Percentiles rank a stretch among this genome's conserved stretches.
Conservation (phyloP, 225 moss, liverwort and hornwort genomes). For the Physcomitrellopsis africana region DNA sequence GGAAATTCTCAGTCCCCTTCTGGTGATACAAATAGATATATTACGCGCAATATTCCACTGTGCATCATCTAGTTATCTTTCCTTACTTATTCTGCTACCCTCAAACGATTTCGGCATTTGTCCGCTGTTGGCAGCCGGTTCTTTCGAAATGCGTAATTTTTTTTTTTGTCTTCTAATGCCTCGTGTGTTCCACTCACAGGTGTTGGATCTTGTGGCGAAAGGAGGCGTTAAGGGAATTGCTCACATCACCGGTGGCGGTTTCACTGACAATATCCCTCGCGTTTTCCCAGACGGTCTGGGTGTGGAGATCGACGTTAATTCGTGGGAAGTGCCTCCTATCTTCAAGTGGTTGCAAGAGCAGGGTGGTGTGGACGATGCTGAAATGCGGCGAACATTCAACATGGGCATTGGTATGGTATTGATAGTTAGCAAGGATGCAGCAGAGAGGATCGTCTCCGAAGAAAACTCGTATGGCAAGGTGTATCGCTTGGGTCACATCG, state of each 20-base stretch:
- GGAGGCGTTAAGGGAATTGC: conserved; percentile 90
- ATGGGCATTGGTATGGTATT: conserved; percentile 98
- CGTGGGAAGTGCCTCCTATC: conserved; percentile 82
- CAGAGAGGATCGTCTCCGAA: conserved; percentile 57
- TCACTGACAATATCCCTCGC: conserved; percentile 95
- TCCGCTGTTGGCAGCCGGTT: background rate
- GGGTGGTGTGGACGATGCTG: conserved; percentile 61
- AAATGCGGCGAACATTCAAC: conserved; percentile 83
- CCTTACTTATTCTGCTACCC: background rate
- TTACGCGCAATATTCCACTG: background rate
- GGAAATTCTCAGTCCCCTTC: background rate
- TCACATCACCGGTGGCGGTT: conserved; percentile 96
- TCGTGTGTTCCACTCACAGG: conserved; percentile 37
- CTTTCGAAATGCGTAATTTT: background rate
- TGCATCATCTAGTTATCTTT: background rate
- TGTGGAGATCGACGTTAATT: conserved; percentile 65
- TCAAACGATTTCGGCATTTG: background rate
- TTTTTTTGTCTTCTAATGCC: conserved; percentile 4
- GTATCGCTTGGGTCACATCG: conserved; percentile 70
- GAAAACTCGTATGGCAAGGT: conserved; percentile 50
- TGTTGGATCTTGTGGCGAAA: conserved; percentile 64
- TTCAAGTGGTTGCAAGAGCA: conserved; percentile 66
- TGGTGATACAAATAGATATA: background rate
- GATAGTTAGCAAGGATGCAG: conserved; percentile 61
- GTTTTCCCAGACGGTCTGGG: conserved; percentile 82